Percentiles rank a stretch among this genome's conserved stretches.
Conservation (phyloP, 2,329 filamentous ascomycete genomes). For the Fusarium sp. region DNA sequence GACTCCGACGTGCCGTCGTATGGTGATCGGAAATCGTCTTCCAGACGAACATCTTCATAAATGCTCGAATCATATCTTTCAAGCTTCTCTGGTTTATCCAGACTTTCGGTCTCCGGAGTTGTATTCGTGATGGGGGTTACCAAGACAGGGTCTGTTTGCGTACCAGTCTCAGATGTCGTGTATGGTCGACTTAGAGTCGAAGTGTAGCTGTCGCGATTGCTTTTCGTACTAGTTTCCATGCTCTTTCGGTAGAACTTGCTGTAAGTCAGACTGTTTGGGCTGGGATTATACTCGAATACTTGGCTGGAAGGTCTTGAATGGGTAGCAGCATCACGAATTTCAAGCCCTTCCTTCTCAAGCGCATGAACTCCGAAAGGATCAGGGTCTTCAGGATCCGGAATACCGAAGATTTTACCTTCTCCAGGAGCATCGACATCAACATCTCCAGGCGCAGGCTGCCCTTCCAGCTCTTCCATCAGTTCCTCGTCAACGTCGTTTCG, state of each 20-base stretch:
- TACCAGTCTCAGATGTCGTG: conserved; percentile 47
- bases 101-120: conserved; percentile 10
- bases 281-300: conserved; percentile 57
- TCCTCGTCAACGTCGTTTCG: conserved; percentile 52
- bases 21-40: conserved; percentile 5
- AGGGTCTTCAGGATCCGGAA: conserved; percentile 57
- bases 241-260: conserved; percentile 55
- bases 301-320: conserved; percentile 54
- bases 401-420: conserved; percentile 52
- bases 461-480: conserved; percentile 55
- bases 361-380: conserved; percentile 58
- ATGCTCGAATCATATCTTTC: conserved; percentile 23
- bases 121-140: conserved; percentile 20
- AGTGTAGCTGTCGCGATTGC: conserved; percentile 42
- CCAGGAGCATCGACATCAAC: conserved; percentile 52
- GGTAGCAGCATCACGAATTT: conserved; percentile 56
- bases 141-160: conserved; percentile 48
- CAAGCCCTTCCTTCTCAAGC: conserved; percentile 56
- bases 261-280: conserved; percentile 56
- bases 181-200: conserved; percentile 41
- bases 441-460: conserved; percentile 56
- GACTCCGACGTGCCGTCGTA: conserved; percentile 11
- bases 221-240: conserved; percentile 39
- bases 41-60: conserved; percentile 33
- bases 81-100: not conserved